phyloP scores from a whole-genome alignment of 805 yeast species.

The Wickerhamiella australiensis region DNA sequence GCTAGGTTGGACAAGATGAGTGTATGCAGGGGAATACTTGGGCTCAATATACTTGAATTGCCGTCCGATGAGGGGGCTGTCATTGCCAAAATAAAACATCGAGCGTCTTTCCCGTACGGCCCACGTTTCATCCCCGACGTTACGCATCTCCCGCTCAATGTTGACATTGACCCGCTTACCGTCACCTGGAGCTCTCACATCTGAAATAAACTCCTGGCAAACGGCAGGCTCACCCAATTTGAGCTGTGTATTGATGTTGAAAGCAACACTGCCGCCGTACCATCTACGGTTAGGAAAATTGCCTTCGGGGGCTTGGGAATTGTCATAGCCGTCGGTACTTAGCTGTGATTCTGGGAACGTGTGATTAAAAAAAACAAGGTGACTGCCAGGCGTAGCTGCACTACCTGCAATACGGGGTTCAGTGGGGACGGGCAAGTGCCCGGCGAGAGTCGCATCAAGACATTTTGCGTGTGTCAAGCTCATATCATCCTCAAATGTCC shows the following conservation, averaged over 20 bases:
- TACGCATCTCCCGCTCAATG: slow-evolving; percentile 39
- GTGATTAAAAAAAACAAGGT: slow-evolving; percentile 58
- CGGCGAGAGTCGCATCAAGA: slow-evolving; percentile 24
- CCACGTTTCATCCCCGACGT: slow-evolving; percentile 21
- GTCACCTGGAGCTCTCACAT: slow-evolving; percentile 15
- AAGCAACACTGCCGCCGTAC: slow-evolving; percentile 56
- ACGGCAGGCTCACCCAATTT: slow-evolving; percentile 30
- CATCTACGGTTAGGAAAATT: slow-evolving; percentile 53
- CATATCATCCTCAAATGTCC: slow-evolving; percentile 24
- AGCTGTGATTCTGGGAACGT: slow-evolving; percentile 35
- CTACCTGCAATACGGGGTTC: slow-evolving; percentile 15
- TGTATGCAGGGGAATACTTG: slow-evolving; percentile 14
- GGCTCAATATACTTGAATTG: slow-evolving; percentile 20
- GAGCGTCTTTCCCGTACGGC: slow-evolving; percentile 43
- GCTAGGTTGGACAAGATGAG: slow-evolving; percentile 30
- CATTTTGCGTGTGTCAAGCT: slow-evolving; percentile 23
- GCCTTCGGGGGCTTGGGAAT: slow-evolving; percentile 53
- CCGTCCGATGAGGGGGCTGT: slow-evolving; percentile 19
- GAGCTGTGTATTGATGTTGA: slow-evolving; percentile 28
- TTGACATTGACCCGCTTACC: slow-evolving; percentile 38
- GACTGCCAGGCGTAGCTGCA: slow-evolving; percentile 40
- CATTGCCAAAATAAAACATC: slow-evolving; percentile 44
- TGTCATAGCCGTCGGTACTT: slow-evolving; percentile 69
- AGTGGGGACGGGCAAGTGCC: slow-evolving; percentile 20
- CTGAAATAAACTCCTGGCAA: slow-evolving; percentile 44